Evolutionary conservation across 495 filamentous ascomycete species (phyloP).

Genomic region (Tuber melanosporum): DNA sequence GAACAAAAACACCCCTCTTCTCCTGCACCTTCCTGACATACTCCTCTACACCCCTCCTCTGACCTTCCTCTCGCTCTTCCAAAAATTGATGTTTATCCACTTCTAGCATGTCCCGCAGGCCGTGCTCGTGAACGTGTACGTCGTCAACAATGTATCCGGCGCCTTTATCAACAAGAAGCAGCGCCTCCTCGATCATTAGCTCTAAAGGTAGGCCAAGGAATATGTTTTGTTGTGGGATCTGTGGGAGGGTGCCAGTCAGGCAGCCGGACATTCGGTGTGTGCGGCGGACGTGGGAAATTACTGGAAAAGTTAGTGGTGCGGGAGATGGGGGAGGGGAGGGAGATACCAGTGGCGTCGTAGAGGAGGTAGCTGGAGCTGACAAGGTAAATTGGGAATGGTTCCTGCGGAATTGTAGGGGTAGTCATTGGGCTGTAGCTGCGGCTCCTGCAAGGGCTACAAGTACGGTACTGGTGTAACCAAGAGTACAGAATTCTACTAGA

Average conservation of each 20-base stretch:
- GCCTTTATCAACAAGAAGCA: conserved; percentile 69
- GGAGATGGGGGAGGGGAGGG: not conserved
- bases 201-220: conserved; percentile 84
- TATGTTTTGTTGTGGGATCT: conserved; percentile 88
- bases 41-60: conserved; percentile 20
- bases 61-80: conserved; percentile 23
- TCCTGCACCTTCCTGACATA: conserved; percentile 26
- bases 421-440: conserved; percentile 5
- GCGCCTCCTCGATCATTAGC: conserved; percentile 84
- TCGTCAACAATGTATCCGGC: conserved; percentile 40
- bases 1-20: conserved; percentile 25
- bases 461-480: not conserved
- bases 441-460: not conserved
- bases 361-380: conserved; percentile 77
- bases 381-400: conserved; percentile 72
- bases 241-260: conserved; percentile 78
- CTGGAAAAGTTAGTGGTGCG: conserved; percentile 25
- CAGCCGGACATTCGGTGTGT: conserved; percentile 82
- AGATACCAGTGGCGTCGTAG: conserved; percentile 65
- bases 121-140: conserved; percentile 40
- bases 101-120: conserved; percentile 54
- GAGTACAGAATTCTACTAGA: too few relatives aligned
- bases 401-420: conserved; percentile 19
- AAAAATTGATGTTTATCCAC: conserved; percentile 49
- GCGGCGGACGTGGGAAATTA: conserved; percentile 71